phyloP scores from a whole-genome alignment of 306 rosid species.

The Lathyrus oleraceus region DNA sequence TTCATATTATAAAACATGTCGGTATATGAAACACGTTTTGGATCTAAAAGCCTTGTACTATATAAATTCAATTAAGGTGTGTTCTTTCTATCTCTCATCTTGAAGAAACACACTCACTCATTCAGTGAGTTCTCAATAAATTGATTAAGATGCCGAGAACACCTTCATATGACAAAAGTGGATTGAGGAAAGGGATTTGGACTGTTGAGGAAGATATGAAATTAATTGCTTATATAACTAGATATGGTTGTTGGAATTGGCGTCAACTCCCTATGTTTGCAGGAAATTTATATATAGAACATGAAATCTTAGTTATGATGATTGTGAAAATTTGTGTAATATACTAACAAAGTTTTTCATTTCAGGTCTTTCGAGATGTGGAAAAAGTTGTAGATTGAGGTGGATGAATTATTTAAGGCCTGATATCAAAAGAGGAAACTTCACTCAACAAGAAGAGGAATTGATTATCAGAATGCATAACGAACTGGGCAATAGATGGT shows the following conservation, averaged over 20 bases:
- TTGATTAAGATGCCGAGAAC: constrained; percentile 61
- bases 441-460: too few relatives aligned
- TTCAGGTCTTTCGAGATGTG: too few relatives aligned
- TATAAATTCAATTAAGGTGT: background rate
- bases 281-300: constrained; percentile 22
- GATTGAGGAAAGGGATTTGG: constrained; percentile 81
- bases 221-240: constrained; percentile 72
- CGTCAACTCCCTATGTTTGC: constrained; percentile 91
- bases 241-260: constrained; percentile 91
- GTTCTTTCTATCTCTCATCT: too few relatives aligned
- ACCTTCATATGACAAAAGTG: constrained; percentile 59
- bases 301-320: background rate
- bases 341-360: too few relatives aligned
- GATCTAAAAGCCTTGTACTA: background rate
- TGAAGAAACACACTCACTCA: background rate
- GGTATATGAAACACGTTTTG: background rate
- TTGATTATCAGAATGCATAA: too few relatives aligned
- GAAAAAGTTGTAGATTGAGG: too few relatives aligned
- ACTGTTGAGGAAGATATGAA: constrained; percentile 73
- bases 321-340: background rate
- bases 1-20: background rate
- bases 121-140: background rate
- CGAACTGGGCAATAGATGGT: too few relatives aligned
- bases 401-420: too few relatives aligned
- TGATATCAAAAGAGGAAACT: too few relatives aligned